Base-by-base conservation (phyloP, 208 protist species). In the Blechomonas ayalai region DNA sequence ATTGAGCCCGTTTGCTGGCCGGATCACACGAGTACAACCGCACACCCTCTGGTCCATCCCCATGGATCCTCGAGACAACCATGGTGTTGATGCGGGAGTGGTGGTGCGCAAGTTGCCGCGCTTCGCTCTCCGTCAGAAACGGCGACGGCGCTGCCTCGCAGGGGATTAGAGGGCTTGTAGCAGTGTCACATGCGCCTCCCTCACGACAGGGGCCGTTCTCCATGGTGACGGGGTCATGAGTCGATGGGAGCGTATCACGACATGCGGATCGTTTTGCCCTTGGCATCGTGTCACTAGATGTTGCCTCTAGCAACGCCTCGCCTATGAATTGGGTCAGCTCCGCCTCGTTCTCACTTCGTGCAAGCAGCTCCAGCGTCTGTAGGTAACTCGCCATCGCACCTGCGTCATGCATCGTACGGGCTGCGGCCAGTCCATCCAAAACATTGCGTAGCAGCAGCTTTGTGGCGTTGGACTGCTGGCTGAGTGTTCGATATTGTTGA, bases 331-430 rank as follows among this genome's bases (percentile, higher is more conserved):
- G 54, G 12, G 64, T 49, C 29, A 93, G 52, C 24, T 58, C 54
- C n/a, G 73, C 49, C 12, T 56, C 77, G 43, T 72, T 83, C 40
- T 79, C 79, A 38, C 72, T 87, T 2, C 80, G 68, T 4, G 68
- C 79, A 47, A 88, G 75, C 23, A 91, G 51, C 61, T 95, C 82
- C 4, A 95, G 48, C 26, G 59, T 65, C 20, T 86, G 82, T 25
- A 95, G 52, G 39, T 84, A 92, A 19, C 46, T 44, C 25, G 53
- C 59, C 20, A 89, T 46, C 9, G 18, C 48, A 12, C 31, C 31
- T 15, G 62, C 48, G 28, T 55, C 58, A 1, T 25, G 36, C 49
- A 95, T 71, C 7, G 53, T 52, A 6, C 87, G 76, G 9, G 78
- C 67, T 7, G 67, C 71, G 25, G 81, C 81, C 32, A 95, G 59